These are phyloP conservation scores for Aspergillus hortae DNA, from an alignment of 2,329 filamentous ascomycete species.

Conservation along the genomic window DNA sequence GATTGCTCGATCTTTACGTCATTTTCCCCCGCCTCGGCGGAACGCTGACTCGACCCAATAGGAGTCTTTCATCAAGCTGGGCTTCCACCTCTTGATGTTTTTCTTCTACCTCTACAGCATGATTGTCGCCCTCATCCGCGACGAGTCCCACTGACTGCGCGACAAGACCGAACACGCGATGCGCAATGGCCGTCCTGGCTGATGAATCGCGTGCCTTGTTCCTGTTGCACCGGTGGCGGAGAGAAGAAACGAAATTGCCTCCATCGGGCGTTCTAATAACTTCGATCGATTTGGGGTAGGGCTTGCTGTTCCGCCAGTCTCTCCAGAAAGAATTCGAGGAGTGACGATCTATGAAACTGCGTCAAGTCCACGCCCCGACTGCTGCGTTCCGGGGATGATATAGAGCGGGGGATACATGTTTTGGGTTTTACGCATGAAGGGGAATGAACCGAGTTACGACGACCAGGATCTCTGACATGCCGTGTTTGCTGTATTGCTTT, in stretches of 20 bases:
- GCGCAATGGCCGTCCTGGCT: conserved; percentile 30
- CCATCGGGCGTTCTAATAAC: too few species aligned
- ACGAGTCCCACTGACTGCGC: conserved; percentile 74
- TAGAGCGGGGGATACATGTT: conserved; percentile 1
- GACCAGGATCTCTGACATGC: conserved; percentile 11
- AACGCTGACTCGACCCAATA: conserved; percentile 35
- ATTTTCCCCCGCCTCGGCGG: neutral
- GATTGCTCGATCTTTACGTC: conserved; percentile 7
- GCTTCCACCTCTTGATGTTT: conserved; percentile 99
- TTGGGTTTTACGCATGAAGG: conserved; percentile 5
- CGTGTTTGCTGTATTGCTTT: conserved; percentile 11
- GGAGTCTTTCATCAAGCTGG: conserved; percentile 99
- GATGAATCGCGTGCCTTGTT: conserved; percentile 3
- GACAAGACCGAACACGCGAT: conserved; percentile 37
- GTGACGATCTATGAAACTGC: conserved; percentile 3
- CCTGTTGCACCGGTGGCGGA: too few species aligned
- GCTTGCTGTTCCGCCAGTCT: too few species aligned
- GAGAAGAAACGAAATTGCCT: too few species aligned
- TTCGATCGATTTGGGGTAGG: too few species aligned
- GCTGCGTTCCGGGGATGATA: neutral
- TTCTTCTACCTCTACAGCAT: conserved; percentile 99
- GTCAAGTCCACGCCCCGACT: neutral
- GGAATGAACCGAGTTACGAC: neutral
- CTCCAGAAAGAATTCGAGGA: neutral
- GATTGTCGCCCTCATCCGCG: conserved; percentile 94